Conservation (phyloP, 495 filamentous ascomycete species). For the Hypoxylon subgilvum region DNA sequence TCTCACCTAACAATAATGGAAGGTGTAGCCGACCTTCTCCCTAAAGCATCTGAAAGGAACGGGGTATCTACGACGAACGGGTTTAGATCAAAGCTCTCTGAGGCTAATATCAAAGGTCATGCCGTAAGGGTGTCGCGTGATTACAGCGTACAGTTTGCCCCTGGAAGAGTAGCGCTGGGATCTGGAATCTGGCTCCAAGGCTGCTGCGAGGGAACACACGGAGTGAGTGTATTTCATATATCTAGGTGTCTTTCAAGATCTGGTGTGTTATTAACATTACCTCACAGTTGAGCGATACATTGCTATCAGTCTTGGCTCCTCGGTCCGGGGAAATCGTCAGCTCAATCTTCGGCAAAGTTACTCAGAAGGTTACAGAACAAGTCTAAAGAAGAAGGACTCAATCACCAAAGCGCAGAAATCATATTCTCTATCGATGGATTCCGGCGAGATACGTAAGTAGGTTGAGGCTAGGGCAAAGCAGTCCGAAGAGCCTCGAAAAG, state of each 20-base stretch:
- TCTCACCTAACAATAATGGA: conserved; percentile 79
- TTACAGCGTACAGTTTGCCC: conserved; percentile 74
- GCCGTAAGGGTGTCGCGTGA: conserved; percentile 59
- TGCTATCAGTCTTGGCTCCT: conserved; percentile 77
- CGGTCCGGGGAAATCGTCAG: conserved; percentile 79
- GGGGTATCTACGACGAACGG: conserved; percentile 30
- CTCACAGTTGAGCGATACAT: conserved; percentile 71
- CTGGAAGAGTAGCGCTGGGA: conserved; percentile 66
- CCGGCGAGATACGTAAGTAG: no score
- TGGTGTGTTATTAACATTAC: not conserved
- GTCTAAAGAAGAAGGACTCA: no score
- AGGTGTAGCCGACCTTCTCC: conserved; percentile 66
- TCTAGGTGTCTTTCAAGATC: not conserved
- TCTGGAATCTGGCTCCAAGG: conserved; percentile 93
- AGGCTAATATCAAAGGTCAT: conserved; percentile 30
- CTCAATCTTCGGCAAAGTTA: conserved; percentile 67
- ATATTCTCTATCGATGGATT: no score
- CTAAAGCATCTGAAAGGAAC: conserved; percentile 43
- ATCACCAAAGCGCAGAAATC: no score
- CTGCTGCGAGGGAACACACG: conserved; percentile 90
- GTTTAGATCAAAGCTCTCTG: conserved; percentile 39
- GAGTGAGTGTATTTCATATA: conserved; percentile 63
- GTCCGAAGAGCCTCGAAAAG: no score
- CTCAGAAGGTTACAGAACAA: not conserved
- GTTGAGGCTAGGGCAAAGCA: no score